Evolutionary conservation across 2,329 filamentous ascomycete species (phyloP), one percentile per base, ranked within the genome.

Genomic region (Penicillium sp.): DNA sequence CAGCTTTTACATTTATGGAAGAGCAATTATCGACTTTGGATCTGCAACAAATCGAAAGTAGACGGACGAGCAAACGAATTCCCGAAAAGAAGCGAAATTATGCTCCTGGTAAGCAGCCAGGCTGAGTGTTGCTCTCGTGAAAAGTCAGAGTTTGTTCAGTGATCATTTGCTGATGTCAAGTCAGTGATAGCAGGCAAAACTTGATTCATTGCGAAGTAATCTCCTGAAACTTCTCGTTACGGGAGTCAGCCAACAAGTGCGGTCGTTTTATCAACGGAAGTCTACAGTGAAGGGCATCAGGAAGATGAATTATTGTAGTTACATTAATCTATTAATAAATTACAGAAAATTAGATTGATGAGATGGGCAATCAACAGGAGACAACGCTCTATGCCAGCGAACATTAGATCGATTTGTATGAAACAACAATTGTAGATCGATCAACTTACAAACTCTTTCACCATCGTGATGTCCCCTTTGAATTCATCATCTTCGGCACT

Each of bases 371-470:
- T 36, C n/a, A 36, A n/a, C n/a, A 36, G 6, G 33, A 36, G 33
- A 36, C 33, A 3, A 36, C 33, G n/a, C 33, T 36, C 33, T 36
- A 34, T 34, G 15, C 13, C 15, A 12, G 29, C 10, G 31, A n/a
- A 34, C 13, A n/a, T 34, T 34, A 34, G 31, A 34, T n/a, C 13
- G 6, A 34, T 2, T 6, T 34, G 13, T n/a, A 26, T 4, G 24
- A 9, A 12, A 29, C 18, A 9, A 2, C 28, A 8, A 29, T 13
- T 33, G n/a, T 6, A 9, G 33, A 36, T 36, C 9, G n/a, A 36
- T 36, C 33, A 36, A 49, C 58, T 57, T 21, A 57, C 56, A 52
- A 57, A 55, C 13, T 57, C 56, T 49, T 55, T 53, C 21, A 54
- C 47, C 39, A 57, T 51, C 10, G 48, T 57, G 16, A 57, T 57